These are phyloP conservation scores for Russula abietina DNA, from an alignment of 768 basidiomycete genomes.

Conservation along the genomic window DNA sequence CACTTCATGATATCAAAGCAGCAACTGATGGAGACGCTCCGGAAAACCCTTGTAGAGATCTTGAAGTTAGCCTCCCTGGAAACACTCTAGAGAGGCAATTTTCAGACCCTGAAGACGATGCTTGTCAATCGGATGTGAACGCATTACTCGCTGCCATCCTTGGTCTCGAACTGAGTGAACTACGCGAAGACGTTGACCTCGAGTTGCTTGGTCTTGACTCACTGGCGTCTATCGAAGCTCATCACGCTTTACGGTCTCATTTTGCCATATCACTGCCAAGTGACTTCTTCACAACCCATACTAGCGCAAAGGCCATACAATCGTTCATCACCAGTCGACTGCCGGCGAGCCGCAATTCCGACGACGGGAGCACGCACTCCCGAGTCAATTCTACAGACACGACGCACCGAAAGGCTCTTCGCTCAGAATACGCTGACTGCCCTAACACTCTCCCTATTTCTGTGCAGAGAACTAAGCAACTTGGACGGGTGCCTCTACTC, in stretches of 20 bases:
- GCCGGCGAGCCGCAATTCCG: not conserved
- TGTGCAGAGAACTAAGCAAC: conserved; percentile 34
- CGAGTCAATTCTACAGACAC: not conserved
- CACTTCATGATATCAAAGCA: not conserved
- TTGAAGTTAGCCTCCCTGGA: not conserved
- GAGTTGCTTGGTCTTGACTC: conserved; percentile 56
- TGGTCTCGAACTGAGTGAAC: conserved; percentile 31
- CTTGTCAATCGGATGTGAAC: conserved; percentile 30
- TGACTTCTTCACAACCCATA: conserved; percentile 38
- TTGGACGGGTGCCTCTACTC: conserved; percentile 42
- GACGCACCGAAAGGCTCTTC: too few relatives aligned
- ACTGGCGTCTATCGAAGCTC: conserved; percentile 55
- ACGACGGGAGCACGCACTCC: not conserved
- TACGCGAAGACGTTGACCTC: conserved; percentile 44
- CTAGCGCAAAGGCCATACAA: conserved; percentile 39
- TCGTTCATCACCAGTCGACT: conserved; percentile 27
- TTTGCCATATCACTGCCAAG: conserved; percentile 40
- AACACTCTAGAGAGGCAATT: conserved; percentile 6
- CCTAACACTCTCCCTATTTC: conserved; percentile 32
- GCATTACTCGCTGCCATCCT: conserved; percentile 43
- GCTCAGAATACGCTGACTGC: not conserved
- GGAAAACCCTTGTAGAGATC: not conserved
- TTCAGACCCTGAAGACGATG: conserved; percentile 15
- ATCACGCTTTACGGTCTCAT: conserved; percentile 41
- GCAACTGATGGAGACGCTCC: not conserved